Percentiles rank a stretch among this genome's conserved stretches.
phyloP scores from a whole-genome alignment of 2,329 filamentous ascomycete genomes.

The Dothidotthia symphoricarpi region DNA sequence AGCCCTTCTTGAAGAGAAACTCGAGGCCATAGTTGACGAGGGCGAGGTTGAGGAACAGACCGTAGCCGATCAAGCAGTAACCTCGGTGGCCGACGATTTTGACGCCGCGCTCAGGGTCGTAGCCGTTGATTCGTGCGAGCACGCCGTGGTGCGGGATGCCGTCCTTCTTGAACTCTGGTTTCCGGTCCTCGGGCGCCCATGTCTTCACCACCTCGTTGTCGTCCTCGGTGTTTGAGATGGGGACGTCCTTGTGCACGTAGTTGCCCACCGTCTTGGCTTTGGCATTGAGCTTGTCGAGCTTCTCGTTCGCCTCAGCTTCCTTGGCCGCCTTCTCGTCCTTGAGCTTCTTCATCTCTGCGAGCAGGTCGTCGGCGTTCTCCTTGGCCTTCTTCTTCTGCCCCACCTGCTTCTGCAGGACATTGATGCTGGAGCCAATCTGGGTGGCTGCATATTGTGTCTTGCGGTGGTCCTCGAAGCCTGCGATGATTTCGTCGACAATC shows the following conservation, averaged over 20 bases:
- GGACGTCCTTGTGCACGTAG: conserved; percentile 85
- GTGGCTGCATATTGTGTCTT: conserved; percentile 75
- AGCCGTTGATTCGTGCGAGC: conserved; percentile 80
- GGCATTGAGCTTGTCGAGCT: conserved; percentile 69
- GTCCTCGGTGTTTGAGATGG: conserved; percentile 81
- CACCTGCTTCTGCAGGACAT: conserved; percentile 86
- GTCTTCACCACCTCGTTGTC: conserved; percentile 74
- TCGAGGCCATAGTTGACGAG: conserved; percentile 93
- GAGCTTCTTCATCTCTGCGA: conserved; percentile 73
- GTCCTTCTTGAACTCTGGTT: conserved; percentile 74
- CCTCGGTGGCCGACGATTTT: conserved; percentile 94
- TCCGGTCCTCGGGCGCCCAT: conserved; percentile 76
- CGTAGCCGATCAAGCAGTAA: conserved; percentile 88
- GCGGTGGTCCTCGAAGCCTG: conserved; percentile 80
- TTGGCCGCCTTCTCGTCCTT: conserved; percentile 80
- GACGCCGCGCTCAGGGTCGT: conserved; percentile 74
- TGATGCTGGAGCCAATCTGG: conserved; percentile 81
- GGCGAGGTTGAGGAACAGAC: conserved; percentile 87
- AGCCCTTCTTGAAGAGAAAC: conserved; percentile 78
- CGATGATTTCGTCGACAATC: conserved; percentile 86
- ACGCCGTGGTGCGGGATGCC: conserved; percentile 93
- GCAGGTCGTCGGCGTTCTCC: conserved; percentile 77
- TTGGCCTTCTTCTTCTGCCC: conserved; percentile 87
- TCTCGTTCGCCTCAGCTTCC: conserved; percentile 70
- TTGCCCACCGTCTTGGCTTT: conserved; percentile 87